These are phyloP conservation scores for Forsythia viridissima DNA, from an alignment of 257 asterid species.

Conservation along the genomic window DNA sequence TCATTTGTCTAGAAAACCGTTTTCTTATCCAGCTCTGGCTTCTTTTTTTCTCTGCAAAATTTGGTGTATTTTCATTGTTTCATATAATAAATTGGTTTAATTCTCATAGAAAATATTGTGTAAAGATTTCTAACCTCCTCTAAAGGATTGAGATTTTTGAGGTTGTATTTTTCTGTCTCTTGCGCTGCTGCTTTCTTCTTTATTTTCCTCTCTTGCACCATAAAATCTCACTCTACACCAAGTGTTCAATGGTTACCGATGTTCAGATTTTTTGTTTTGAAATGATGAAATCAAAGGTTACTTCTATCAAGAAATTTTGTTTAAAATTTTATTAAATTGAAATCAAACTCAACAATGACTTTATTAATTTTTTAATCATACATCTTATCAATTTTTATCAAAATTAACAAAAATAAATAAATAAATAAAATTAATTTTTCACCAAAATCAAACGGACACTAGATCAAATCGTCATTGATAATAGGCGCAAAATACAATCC, in stretches of 20 bases:
- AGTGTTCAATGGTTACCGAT: neutral
- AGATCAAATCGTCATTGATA: no score
- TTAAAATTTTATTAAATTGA: no score
- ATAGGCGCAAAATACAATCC: no score
- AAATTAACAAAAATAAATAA: no score
- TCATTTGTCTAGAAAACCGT: slow-evolving; percentile 39
- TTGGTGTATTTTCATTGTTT: neutral
- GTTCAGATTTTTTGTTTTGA: neutral
- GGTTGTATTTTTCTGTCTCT: slow-evolving; percentile 27
- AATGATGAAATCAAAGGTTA: no score
- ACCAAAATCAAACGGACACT: no score
- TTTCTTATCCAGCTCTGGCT: slow-evolving; percentile 38
- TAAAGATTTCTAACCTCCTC: slow-evolving; percentile 26
- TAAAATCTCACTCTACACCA: slow-evolving; percentile 30
- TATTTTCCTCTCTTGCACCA: slow-evolving; percentile 23
- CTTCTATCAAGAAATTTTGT: no score
- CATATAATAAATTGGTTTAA: neutral
- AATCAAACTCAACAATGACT: no score
- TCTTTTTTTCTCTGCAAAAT: slow-evolving; percentile 36
- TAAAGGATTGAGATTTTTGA: slow-evolving; percentile 33
- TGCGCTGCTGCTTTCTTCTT: slow-evolving; percentile 26
- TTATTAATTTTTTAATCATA: no score
- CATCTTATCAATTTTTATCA: no score
- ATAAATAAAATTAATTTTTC: no score
- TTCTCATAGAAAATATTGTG: neutral